Evolutionary conservation across 2,329 filamentous ascomycete genomes (phyloP).

Genomic region (Aspergillus felis): DNA sequence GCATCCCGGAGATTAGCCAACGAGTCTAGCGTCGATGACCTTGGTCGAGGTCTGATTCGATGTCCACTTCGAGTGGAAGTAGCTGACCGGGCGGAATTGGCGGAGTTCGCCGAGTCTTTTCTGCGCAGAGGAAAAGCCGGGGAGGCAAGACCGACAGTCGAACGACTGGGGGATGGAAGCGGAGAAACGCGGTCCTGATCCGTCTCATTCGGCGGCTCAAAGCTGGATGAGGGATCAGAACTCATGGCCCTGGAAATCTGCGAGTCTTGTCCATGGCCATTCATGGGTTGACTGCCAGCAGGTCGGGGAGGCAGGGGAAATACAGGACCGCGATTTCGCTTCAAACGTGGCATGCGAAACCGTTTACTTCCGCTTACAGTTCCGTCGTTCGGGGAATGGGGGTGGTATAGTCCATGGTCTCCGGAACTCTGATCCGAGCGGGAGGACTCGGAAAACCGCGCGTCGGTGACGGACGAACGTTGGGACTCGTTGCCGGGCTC

Average conservation of each 20-base stretch:
- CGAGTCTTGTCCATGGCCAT: slow-evolving; percentile 14
- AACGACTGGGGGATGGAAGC: slow-evolving; percentile 48
- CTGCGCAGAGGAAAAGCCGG: slow-evolving; percentile 50
- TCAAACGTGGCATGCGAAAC: slow-evolving; percentile 75
- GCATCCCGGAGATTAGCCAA: slow-evolving; percentile 69
- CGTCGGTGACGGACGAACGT: slow-evolving; percentile 59
- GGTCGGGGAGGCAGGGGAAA: slow-evolving; percentile 86
- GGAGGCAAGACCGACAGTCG: slow-evolving; percentile 48
- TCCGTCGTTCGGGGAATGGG: slow-evolving; percentile 61
- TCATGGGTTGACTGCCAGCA: slow-evolving; percentile 8
- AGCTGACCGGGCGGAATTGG: slow-evolving; percentile 60
- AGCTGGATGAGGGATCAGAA: slow-evolving; percentile 18
- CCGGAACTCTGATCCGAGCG: slow-evolving; percentile 80
- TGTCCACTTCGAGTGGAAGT: slow-evolving; percentile 52
- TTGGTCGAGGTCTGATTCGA: slow-evolving; percentile 58
- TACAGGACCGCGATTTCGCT: slow-evolving; percentile 69
- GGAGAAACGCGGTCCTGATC: slow-evolving; percentile 37
- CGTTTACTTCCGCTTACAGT: slow-evolving; percentile 65
- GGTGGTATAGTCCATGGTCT: slow-evolving; percentile 59
- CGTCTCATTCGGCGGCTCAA: slow-evolving; percentile 23
- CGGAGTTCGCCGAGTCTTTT: slow-evolving; percentile 60
- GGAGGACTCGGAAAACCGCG: slow-evolving; percentile 78
- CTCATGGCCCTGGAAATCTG: slow-evolving; percentile 17
- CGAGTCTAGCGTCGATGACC: slow-evolving; percentile 89
- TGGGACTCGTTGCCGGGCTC: slow-evolving; percentile 60